Evolutionary conservation across 179 eudicot genomes (phyloP).

Genomic region (Kewa caespitosa): DNA sequence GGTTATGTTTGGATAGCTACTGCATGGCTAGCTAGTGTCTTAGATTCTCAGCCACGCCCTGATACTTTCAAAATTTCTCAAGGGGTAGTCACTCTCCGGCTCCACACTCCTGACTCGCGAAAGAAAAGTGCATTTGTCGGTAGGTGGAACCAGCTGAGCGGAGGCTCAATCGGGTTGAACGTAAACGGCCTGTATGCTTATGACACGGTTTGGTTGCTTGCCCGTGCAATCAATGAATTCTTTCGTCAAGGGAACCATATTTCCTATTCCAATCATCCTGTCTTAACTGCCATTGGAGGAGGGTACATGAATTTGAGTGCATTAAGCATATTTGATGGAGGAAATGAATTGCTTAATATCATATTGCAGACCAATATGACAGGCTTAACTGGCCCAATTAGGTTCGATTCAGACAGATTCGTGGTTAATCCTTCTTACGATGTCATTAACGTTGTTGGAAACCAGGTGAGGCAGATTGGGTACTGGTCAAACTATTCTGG

Average conservation of each 20-base stretch:
- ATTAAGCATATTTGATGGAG: slow-evolving; percentile 65
- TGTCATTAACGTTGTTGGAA: slow-evolving; percentile 52
- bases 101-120: slow-evolving; percentile 59
- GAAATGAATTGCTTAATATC: slow-evolving; percentile 32
- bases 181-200: slow-evolving; percentile 68
- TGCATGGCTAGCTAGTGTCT: slow-evolving; percentile 57
- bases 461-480: slow-evolving; percentile 45
- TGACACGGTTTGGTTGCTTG: slow-evolving; percentile 72
- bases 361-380: slow-evolving; percentile 55
- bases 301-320: slow-evolving; percentile 58
- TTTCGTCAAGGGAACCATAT: slow-evolving; percentile 46
- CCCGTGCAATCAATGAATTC: slow-evolving; percentile 50
- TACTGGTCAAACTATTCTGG: slow-evolving; percentile 87
- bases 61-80: slow-evolving; percentile 29
- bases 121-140: slow-evolving; percentile 50
- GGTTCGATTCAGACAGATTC: slow-evolving; percentile 45
- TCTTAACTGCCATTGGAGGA: slow-evolving; percentile 37
- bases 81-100: slow-evolving; percentile 66
- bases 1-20: slow-evolving; percentile 86
- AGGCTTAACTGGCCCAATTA: slow-evolving; percentile 65
- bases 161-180: slow-evolving; percentile 51
- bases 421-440: slow-evolving; percentile 56
- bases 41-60: slow-evolving; percentile 43
- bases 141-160: slow-evolving; percentile 63
- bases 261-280: slow-evolving; percentile 58